Evolutionary conservation across 345 rosid species (phyloP).

Genomic region (Boechera stricta): DNA sequence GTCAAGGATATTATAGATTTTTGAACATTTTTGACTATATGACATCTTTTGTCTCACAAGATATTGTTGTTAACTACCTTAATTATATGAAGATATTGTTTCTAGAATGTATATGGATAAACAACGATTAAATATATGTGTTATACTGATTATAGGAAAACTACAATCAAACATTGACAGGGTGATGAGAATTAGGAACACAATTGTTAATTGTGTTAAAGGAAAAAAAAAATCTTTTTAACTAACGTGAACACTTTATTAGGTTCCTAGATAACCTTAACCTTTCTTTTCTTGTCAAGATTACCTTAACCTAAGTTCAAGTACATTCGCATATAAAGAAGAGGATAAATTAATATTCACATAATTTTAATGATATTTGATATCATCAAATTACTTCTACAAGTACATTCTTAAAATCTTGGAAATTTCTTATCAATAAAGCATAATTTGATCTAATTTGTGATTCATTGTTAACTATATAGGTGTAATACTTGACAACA

Average conservation of each 20-base stretch:
- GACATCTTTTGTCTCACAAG: constrained; percentile 26
- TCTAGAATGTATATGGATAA: constrained; percentile 20
- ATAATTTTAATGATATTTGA: neutral
- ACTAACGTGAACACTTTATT: neutral
- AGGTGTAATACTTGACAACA: neutral
- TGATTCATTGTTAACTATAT: neutral
- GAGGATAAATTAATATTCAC: neutral
- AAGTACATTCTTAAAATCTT: neutral
- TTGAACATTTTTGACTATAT: constrained; percentile 35
- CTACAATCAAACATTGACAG: neutral
- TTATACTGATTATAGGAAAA: neutral
- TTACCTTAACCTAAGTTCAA: neutral
- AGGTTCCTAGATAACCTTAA: constrained; percentile 3
- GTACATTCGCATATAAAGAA: neutral
- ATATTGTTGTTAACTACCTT: constrained; percentile 35
- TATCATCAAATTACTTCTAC: neutral
- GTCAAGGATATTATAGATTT: constrained; percentile 35
- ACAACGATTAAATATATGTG: neutral
- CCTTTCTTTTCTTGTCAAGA: neutral
- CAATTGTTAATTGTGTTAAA: constrained; percentile 1
- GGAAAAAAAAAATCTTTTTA: neutral
- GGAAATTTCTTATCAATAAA: neutral
- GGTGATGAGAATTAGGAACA: neutral
- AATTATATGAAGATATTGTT: constrained; percentile 10
- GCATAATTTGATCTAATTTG: neutral